These are phyloP conservation scores for Acanthochlamys bracteata DNA, from an alignment of 106 monocot genomes.

Conservation along the genomic window DNA sequence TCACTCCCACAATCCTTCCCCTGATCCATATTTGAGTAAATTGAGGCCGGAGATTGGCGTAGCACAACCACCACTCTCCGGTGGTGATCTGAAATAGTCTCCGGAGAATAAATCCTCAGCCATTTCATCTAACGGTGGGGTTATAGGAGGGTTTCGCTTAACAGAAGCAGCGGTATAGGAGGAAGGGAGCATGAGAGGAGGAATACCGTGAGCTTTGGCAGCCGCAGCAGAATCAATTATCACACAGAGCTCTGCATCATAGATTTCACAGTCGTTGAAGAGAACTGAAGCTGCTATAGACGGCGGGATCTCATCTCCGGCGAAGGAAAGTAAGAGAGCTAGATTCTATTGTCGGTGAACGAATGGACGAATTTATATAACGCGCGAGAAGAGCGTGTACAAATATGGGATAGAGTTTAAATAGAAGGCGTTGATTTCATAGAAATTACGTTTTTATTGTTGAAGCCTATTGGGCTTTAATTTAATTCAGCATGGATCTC, in stretches of 20 bases:
- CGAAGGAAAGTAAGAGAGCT: neutral
- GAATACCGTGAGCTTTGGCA: constrained; percentile 26
- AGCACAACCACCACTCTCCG: constrained; percentile 36
- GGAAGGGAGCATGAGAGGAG: constrained; percentile 24
- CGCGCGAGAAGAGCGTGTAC: neutral
- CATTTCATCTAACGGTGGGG: constrained; percentile 32
- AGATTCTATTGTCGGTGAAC: neutral
- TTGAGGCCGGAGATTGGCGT: constrained; percentile 16
- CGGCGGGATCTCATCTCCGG: neutral
- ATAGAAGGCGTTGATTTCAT: no score
- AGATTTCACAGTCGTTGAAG: constrained; percentile 63
- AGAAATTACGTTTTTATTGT: no score
- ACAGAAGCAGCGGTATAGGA: neutral
- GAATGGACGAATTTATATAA: neutral
- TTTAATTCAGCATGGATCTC: no score
- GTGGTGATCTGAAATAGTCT: constrained; percentile 10
- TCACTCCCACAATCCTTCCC: constrained; percentile 22
- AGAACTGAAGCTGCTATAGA: constrained; percentile 16
- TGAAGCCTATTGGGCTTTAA: no score
- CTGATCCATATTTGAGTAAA: constrained; percentile 21
- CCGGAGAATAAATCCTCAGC: constrained; percentile 24
- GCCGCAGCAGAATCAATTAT: constrained; percentile 84
- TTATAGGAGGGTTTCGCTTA: neutral
- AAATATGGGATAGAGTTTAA: neutral
- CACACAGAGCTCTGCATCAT: constrained; percentile 95